Evolutionary conservation across 2,329 filamentous ascomycete species (phyloP).

Genomic region (Alternaria tenuissima): DNA sequence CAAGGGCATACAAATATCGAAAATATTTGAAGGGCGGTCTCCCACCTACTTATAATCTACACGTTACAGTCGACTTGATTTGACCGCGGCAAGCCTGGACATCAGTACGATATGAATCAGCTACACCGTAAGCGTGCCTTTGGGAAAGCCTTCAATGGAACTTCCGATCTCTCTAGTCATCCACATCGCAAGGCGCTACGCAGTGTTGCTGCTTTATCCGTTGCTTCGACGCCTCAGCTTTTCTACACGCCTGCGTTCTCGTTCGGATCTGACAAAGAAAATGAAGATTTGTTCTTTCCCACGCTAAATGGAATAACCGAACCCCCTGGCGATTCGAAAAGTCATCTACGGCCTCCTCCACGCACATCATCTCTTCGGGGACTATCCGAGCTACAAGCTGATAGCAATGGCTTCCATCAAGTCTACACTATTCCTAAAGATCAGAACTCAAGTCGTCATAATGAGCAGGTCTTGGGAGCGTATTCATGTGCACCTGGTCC

Average conservation of each 20-base stretch:
- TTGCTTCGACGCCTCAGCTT: background rate
- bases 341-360: background rate
- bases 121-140: slow-evolving; percentile 27
- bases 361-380: background rate
- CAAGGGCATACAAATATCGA: background rate
- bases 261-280: slow-evolving; percentile 14
- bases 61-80: background rate
- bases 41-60: background rate
- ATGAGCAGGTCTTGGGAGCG: background rate
- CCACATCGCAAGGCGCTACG: slow-evolving; percentile 6
- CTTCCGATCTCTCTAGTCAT: background rate
- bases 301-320: background rate
- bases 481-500: background rate
- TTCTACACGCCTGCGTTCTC: background rate
- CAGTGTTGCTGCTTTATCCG: background rate
- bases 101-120: background rate
- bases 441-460: background rate
- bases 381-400: background rate
- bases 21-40: background rate
- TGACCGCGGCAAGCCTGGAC: background rate
- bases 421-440: background rate
- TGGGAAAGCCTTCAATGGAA: slow-evolving; percentile 25
- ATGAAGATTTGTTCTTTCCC: background rate
- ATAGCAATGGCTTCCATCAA: background rate
- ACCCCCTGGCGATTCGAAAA: too few species aligned